phyloP scores from a whole-genome alignment of 2,329 filamentous ascomycete species.

The Periconia digitata region DNA sequence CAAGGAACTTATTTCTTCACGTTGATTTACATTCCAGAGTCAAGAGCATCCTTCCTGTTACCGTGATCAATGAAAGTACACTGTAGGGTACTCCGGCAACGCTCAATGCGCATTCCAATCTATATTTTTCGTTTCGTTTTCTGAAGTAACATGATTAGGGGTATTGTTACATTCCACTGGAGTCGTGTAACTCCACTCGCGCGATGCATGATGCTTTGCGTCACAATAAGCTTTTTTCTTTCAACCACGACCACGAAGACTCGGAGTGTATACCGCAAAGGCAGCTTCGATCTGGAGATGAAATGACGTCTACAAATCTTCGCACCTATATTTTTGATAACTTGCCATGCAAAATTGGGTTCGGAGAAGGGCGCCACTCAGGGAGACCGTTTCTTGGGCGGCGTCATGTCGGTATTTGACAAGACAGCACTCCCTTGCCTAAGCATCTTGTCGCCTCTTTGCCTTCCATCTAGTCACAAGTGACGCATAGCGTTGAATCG shows the following conservation, averaged over 20 bases:
- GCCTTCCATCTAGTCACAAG: constrained; percentile 20
- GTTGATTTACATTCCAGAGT: too few species aligned
- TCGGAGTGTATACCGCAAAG: constrained; percentile 2
- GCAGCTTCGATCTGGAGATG: constrained; percentile 23
- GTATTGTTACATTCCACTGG: constrained; percentile 35
- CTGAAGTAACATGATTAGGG: constrained; percentile 14
- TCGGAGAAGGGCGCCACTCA: background rate
- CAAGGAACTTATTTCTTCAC: too few species aligned
- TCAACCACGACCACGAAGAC: constrained; percentile 29
- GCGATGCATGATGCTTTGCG: constrained; percentile 31
- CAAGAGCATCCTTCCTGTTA: too few species aligned
- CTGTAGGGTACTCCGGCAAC: background rate
- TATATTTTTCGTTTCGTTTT: background rate
- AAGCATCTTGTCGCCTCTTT: constrained; percentile 28
- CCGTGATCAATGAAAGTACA: too few species aligned
- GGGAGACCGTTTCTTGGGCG: background rate
- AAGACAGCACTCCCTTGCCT: constrained; percentile 36
- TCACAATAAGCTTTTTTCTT: constrained; percentile 29
- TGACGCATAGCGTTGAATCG: constrained; percentile 18
- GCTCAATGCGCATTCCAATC: background rate
- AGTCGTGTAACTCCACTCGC: constrained; percentile 27
- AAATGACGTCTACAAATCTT: constrained; percentile 15
- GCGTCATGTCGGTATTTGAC: constrained; percentile 14
- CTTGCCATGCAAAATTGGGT: background rate
- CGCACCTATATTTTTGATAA: constrained; percentile 15